These are phyloP conservation scores for Arthrobotrys entomopaga DNA, from an alignment of 2,329 filamentous ascomycete genomes.

Conservation along the genomic window DNA sequence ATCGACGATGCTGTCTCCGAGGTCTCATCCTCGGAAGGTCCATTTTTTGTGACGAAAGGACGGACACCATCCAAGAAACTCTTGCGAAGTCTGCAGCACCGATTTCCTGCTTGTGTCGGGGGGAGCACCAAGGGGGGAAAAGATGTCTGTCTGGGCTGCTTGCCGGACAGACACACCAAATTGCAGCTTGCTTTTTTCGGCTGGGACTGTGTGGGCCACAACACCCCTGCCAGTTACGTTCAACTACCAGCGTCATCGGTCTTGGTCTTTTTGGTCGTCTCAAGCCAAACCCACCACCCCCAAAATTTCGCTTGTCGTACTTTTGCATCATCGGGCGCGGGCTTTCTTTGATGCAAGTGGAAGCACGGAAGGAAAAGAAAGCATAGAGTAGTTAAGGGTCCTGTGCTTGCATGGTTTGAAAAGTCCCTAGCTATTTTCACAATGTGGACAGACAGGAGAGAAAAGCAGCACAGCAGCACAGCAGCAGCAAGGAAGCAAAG, in stretches of 20 bases:
- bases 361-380: constrained; percentile 27
- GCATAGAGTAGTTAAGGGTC: constrained; percentile 26
- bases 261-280: constrained; percentile 40
- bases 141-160: neutral
- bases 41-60: neutral
- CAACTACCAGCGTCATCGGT: constrained; percentile 51
- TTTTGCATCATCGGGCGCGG: constrained; percentile 52
- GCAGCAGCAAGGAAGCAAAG: constrained; percentile 22
- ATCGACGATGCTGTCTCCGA: constrained; percentile 1
- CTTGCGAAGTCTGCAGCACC: neutral
- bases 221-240: constrained; percentile 4
- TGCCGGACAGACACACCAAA: constrained; percentile 12
- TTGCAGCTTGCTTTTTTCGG: constrained; percentile 26
- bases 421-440: constrained; percentile 26
- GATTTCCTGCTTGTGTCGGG: neutral
- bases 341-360: constrained; percentile 46
- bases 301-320: constrained; percentile 48
- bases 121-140: constrained; percentile 13
- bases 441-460: constrained; percentile 28
- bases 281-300: constrained; percentile 36
- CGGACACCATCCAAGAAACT: neutral
- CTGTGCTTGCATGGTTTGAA: constrained; percentile 33
- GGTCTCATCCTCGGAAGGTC: constrained; percentile 23
- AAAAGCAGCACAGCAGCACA: constrained; percentile 14
- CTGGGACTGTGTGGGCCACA: constrained; percentile 16